Evolutionary conservation across 108 stramenopile genomes (phyloP).

Genomic region (Aurantiochytrium sp.): DNA sequence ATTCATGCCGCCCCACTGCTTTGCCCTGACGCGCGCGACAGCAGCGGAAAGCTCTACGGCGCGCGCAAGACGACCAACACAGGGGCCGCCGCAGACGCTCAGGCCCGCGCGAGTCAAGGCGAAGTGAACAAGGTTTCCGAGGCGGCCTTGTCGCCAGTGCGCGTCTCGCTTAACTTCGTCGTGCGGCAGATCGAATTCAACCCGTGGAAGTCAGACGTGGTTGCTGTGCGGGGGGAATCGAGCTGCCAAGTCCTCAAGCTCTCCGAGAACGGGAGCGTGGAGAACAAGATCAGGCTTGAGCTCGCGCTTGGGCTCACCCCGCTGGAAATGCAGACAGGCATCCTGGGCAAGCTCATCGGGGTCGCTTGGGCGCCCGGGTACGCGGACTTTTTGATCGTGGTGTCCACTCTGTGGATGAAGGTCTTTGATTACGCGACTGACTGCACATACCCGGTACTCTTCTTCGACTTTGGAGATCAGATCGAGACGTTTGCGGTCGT

Average conservation of each 20-base stretch:
- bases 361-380: not conserved
- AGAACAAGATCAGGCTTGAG: not conserved
- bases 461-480: not conserved
- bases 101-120: too few species aligned
- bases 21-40: not conserved
- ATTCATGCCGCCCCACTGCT: not conserved
- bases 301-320: slow-evolving; percentile 10
- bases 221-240: not conserved
- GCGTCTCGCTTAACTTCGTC: not conserved
- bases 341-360: not conserved
- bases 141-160: not conserved
- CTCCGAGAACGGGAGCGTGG: not conserved
- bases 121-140: not conserved
- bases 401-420: slow-evolving; percentile 4
- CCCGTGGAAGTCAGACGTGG: not conserved
- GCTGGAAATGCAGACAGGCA: not conserved
- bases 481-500: not conserved
- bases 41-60: not conserved
- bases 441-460: not conserved
- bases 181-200: slow-evolving; percentile 5
- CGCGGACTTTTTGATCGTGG: not conserved
- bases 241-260: not conserved
- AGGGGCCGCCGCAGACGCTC: too few species aligned
- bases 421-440: not conserved
- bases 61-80: too few species aligned